Percentiles rank a stretch among this genome's conserved stretches.
phyloP scores from a whole-genome alignment of 352 stramenopile species.

The Globisporangium ultimum region DNA sequence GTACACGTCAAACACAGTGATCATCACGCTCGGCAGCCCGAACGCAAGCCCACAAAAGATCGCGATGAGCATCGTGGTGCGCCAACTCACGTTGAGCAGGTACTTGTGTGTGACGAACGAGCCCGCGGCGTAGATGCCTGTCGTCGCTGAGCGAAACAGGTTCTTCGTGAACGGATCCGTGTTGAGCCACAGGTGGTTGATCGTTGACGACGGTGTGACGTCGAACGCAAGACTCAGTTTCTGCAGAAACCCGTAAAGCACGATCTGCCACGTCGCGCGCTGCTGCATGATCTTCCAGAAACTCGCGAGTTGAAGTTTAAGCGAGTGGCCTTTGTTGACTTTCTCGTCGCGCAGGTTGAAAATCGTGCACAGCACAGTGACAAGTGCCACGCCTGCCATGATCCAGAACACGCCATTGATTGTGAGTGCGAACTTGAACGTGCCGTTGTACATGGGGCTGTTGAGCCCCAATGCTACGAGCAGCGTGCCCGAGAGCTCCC shows the following conservation, averaged over 20 bases:
- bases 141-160: conserved; percentile 54
- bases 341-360: conserved; percentile 43
- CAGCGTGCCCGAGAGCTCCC: conserved; percentile 50
- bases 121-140: conserved; percentile 45
- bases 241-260: conserved; percentile 64
- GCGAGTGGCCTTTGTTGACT: conserved; percentile 15
- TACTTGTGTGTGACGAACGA: conserved; percentile 53
- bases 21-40: conserved; percentile 30
- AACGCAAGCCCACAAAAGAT: conserved; percentile 38
- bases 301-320: conserved; percentile 30
- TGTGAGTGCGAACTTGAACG: conserved; percentile 44
- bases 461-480: conserved; percentile 61
- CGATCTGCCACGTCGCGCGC: conserved; percentile 70
- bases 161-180: conserved; percentile 64
- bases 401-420: conserved; percentile 35
- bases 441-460: conserved; percentile 43
- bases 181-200: conserved; percentile 56
- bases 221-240: conserved; percentile 64
- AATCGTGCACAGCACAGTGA: conserved; percentile 30
- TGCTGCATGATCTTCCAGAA: conserved; percentile 63
- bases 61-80: conserved; percentile 42
- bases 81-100: conserved; percentile 62
- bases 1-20: conserved; percentile 59
- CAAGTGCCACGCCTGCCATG: conserved; percentile 25
- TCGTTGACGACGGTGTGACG: conserved; percentile 44